Percentiles rank a stretch among this genome's conserved stretches.
These are phyloP conservation scores for Rhizophlyctis rosea DNA, from an alignment of 192 early-diverging fungal genomes.

Conservation along the genomic window DNA sequence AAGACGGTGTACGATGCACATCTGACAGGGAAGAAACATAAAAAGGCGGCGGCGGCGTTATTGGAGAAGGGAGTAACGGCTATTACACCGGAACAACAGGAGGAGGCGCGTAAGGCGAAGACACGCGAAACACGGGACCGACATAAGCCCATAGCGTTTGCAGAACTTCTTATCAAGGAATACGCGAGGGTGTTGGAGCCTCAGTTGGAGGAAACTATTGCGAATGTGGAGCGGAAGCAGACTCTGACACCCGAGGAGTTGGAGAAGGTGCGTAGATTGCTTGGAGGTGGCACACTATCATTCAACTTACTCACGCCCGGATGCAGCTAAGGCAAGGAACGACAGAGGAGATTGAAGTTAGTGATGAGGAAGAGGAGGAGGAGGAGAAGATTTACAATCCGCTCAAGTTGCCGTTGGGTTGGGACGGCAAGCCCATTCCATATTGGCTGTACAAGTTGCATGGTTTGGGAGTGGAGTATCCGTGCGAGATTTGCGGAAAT, in stretches of 20 bases:
- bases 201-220: constrained; percentile 73
- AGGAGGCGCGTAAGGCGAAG: constrained; percentile 34
- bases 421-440: constrained; percentile 99
- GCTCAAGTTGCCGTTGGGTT: constrained; percentile 90
- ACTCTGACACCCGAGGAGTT: constrained; percentile 86
- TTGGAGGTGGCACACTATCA: background rate
- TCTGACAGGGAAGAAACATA: constrained; percentile 86
- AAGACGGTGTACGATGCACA: constrained; percentile 82
- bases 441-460: constrained; percentile 99
- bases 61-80: constrained; percentile 26
- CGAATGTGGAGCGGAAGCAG: constrained; percentile 88
- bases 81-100: constrained; percentile 19
- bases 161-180: constrained; percentile 57
- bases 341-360: constrained; percentile 51
- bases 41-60: constrained; percentile 68
- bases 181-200: constrained; percentile 39
- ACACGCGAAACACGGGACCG: constrained; percentile 54
- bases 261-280: constrained; percentile 33
- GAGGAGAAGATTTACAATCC: constrained; percentile 96
- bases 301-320: background rate
- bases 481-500: constrained; percentile 96
- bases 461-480: constrained; percentile 89
- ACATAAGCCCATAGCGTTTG: constrained; percentile 49
- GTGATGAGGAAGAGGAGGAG: constrained; percentile 66
- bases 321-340: too few species aligned